These are phyloP conservation scores for Extremus antarcticus DNA, from an alignment of 495 filamentous ascomycete genomes.

Conservation along the genomic window DNA sequence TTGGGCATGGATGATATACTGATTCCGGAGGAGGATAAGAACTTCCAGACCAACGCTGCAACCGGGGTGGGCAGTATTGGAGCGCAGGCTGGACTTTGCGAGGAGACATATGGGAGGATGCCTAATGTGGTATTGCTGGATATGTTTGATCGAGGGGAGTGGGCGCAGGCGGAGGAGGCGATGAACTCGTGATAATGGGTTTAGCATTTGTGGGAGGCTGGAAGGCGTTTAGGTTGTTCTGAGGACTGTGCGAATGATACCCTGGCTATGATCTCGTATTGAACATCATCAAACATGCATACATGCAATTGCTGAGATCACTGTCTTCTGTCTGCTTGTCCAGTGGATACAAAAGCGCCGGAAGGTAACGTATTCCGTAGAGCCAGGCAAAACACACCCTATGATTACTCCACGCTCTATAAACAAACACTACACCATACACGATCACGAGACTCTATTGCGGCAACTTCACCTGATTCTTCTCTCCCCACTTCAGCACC, in stretches of 20 bases:
- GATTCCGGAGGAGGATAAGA: constrained; percentile 2
- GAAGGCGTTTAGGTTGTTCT: not conserved
- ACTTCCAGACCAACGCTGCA: constrained; percentile 15
- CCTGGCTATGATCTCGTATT: too few species aligned
- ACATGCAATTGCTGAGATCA: too few species aligned
- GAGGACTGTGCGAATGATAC: not conserved
- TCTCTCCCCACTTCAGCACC: constrained; percentile 47
- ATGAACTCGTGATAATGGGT: constrained; percentile 20
- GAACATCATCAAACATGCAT: too few species aligned
- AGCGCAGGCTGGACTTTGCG: constrained; percentile 14
- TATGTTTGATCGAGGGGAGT: constrained; percentile 26
- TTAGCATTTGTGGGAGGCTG: not conserved
- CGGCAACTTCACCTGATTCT: constrained; percentile 38
- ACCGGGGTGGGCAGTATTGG: constrained; percentile 21
- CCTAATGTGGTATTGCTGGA: constrained; percentile 28
- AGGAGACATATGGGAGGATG: constrained; percentile 15
- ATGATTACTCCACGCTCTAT: too few species aligned
- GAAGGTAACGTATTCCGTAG: too few species aligned
- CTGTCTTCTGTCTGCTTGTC: too few species aligned
- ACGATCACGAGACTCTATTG: not conserved
- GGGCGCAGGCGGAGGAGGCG: constrained; percentile 20
- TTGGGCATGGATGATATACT: constrained; percentile 18
- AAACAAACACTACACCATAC: too few species aligned
- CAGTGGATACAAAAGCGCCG: too few species aligned
- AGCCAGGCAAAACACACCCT: too few species aligned